These are phyloP conservation scores for Didymosphaeria variabile DNA, from an alignment of 2,329 filamentous ascomycete species.

Conservation along the genomic window DNA sequence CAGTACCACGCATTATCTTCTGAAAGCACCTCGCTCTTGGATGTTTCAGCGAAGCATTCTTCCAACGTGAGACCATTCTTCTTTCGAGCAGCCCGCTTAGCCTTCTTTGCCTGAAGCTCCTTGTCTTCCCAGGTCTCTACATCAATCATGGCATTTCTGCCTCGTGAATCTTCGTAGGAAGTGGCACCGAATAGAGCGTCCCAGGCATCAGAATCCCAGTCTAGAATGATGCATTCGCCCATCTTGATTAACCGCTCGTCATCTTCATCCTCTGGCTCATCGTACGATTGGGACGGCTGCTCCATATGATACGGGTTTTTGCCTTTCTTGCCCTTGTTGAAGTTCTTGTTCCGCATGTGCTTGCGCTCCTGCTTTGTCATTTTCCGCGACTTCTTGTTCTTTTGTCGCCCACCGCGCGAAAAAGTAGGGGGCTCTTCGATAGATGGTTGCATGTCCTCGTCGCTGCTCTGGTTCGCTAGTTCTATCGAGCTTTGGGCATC, in stretches of 20 bases:
- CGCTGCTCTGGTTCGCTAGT: conserved; percentile 45
- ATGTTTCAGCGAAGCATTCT: conserved; percentile 93
- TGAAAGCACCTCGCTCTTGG: conserved; percentile 90
- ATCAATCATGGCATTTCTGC: conserved; percentile 67
- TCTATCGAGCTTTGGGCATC: conserved; percentile 40
- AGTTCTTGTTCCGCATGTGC: conserved; percentile 44
- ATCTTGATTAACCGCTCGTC: conserved; percentile 76
- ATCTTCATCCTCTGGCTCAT: conserved; percentile 50
- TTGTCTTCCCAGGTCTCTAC: conserved; percentile 63
- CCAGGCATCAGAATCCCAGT: conserved; percentile 79
- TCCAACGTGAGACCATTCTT: conserved; percentile 83
- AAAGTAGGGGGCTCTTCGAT: conserved; percentile 34
- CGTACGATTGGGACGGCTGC: conserved; percentile 39
- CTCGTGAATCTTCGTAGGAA: conserved; percentile 62
- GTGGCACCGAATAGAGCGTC: conserved; percentile 71
- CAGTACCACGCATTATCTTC: conserved; percentile 99
- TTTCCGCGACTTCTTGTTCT: conserved; percentile 45
- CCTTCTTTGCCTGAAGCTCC: conserved; percentile 70
- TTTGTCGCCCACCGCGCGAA: conserved; percentile 40
- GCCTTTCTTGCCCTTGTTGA: conserved; percentile 46
- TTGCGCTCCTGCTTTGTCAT: conserved; percentile 41
- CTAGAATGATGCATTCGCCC: conserved; percentile 85
- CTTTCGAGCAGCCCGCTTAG: conserved; percentile 70
- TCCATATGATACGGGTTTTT: conserved; percentile 34
- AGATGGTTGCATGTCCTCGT: conserved; percentile 45